Percentiles rank a stretch among this genome's conserved stretches.
These are phyloP conservation scores for Psophocarpus tetragonolobus DNA, from an alignment of 306 rosid species.

Conservation along the genomic window DNA sequence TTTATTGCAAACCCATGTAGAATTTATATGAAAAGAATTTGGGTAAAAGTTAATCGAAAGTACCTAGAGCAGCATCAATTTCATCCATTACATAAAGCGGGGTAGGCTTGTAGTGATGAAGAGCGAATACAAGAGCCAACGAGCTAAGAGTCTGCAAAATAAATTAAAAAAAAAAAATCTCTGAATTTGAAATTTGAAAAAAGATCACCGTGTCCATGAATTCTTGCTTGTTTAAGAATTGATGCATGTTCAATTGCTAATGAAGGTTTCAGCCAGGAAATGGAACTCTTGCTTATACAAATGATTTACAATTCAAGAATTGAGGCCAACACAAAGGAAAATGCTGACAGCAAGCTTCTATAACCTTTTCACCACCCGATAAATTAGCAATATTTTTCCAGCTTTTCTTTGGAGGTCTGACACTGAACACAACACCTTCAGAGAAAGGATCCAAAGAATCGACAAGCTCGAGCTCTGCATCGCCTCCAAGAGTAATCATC, in stretches of 20 bases:
- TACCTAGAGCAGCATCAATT: slow-evolving; percentile 96
- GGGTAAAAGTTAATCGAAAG: background rate
- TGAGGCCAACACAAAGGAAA: background rate
- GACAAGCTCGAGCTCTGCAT: slow-evolving; percentile 96
- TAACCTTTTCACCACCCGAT: slow-evolving; percentile 99
- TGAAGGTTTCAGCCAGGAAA: background rate
- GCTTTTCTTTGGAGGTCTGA: slow-evolving; percentile 97
- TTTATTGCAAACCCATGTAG: background rate
- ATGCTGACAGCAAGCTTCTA: background rate
- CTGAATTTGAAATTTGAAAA: background rate
- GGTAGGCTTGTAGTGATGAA: slow-evolving; percentile 98
- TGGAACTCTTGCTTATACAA: background rate
- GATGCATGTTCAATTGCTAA: background rate
- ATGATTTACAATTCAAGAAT: slow-evolving; percentile 7
- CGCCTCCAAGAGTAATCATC: slow-evolving; percentile 99
- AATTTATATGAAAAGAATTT: background rate
- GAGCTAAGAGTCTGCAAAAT: slow-evolving; percentile 91
- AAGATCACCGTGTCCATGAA: background rate
- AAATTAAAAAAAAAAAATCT: slow-evolving; percentile 5
- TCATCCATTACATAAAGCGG: slow-evolving; percentile 99
- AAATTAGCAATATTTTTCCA: slow-evolving; percentile 98
- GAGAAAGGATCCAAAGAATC: slow-evolving; percentile 98
- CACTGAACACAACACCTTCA: slow-evolving; percentile 98
- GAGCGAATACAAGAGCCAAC: slow-evolving; percentile 95
- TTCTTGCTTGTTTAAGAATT: background rate